Conservation (phyloP, 768 basidiomycete genomes). For the Calocybe gangraenosa region DNA sequence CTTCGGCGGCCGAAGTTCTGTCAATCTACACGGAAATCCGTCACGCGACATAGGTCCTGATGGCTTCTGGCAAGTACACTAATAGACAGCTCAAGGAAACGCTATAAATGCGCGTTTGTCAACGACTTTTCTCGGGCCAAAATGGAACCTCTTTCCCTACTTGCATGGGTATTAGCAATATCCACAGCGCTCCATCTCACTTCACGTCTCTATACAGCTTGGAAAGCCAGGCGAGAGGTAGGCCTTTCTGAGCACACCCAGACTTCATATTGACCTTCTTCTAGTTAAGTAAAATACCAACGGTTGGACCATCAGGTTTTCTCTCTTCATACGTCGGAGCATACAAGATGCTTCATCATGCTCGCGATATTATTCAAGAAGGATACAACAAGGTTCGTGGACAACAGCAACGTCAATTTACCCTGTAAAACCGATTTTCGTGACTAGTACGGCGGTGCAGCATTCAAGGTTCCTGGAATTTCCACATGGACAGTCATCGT, state of each 20-base stretch:
- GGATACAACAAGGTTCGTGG: constrained; percentile 14
- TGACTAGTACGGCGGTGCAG: constrained; percentile 10
- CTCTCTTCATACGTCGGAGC: constrained; percentile 17
- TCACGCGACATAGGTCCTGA: too few relatives aligned
- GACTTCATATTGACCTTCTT: neutral
- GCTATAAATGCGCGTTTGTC: too few relatives aligned
- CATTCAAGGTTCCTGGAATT: constrained; percentile 21
- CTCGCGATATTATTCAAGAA: constrained; percentile 14
- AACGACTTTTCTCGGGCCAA: too few relatives aligned
- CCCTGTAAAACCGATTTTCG: neutral
- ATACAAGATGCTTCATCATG: constrained; percentile 8
- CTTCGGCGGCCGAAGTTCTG: neutral
- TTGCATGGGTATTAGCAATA: too few relatives aligned
- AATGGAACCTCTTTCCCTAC: too few relatives aligned
- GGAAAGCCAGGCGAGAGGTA: constrained; percentile 4
- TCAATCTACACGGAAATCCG: neutral
- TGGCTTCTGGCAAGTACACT: too few relatives aligned
- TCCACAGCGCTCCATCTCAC: neutral
- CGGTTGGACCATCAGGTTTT: constrained; percentile 14
- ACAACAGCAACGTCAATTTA: neutral
- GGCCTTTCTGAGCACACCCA: neutral
- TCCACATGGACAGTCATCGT: constrained; percentile 28
- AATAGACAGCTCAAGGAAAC: too few relatives aligned
- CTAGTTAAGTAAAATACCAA: constrained; percentile 13
- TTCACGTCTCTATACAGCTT: constrained; percentile 1